phyloP scores from a whole-genome alignment of 495 filamentous ascomycete genomes.

The Chaetomidium leptoderma region DNA sequence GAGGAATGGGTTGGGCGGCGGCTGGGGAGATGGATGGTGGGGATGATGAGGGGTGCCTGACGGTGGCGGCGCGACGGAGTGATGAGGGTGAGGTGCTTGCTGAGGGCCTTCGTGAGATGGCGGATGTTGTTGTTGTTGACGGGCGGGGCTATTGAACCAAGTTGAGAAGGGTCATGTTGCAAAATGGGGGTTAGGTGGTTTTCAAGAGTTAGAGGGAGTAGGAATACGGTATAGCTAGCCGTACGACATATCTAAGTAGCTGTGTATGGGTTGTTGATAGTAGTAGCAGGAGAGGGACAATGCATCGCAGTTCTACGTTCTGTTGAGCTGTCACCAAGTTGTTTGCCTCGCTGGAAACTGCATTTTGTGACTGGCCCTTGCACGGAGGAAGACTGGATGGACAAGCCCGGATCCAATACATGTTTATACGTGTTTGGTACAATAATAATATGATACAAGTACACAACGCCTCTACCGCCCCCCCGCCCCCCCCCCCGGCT shows the following conservation, averaged over 20 bases:
- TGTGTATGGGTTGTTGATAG: slow-evolving; percentile 16
- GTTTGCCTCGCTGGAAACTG: no score
- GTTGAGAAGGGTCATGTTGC: background rate
- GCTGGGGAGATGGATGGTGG: no score
- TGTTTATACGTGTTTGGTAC: slow-evolving; percentile 18
- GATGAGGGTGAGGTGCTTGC: no score
- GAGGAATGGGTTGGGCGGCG: no score
- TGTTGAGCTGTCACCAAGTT: background rate
- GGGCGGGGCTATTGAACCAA: no score
- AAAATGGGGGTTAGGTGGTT: background rate
- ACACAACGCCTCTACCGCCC: slow-evolving; percentile 15
- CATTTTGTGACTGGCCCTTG: no score
- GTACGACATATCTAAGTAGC: no score
- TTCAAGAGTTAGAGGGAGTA: background rate
- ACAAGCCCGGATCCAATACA: background rate
- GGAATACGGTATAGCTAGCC: slow-evolving; percentile 4
- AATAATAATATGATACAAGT: slow-evolving; percentile 20
- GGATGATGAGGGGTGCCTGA: no score
- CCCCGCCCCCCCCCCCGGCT: background rate
- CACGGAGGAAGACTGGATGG: no score
- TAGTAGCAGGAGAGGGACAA: background rate
- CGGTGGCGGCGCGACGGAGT: no score
- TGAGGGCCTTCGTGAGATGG: background rate
- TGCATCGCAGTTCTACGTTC: background rate
- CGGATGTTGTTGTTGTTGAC: no score